A percentile compares a stretch with the other conserved stretches of the same genome.
These are phyloP conservation scores for Gyromitra esculenta DNA, from an alignment of 2,329 filamentous ascomycete species.

Conservation along the genomic window DNA sequence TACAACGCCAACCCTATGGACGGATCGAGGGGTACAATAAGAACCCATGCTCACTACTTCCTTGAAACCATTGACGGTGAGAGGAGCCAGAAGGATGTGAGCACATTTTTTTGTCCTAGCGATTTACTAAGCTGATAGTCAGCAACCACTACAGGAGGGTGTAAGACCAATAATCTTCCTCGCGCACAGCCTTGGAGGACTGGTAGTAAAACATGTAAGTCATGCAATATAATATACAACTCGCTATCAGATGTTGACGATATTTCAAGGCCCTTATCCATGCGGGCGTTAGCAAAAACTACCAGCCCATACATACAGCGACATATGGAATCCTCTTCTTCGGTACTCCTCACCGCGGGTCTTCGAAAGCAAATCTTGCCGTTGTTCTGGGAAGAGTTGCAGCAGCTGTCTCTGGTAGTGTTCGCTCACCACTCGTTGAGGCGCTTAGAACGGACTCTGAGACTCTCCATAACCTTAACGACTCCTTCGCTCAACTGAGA, in stretches of 20 bases:
- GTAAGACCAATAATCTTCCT: conserved; percentile 57
- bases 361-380: conserved; percentile 26
- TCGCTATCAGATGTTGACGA: conserved; percentile 19
- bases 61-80: conserved; percentile 55
- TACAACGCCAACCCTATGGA: conserved; percentile 60
- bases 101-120: background rate
- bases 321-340: conserved; percentile 56
- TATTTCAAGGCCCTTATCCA: conserved; percentile 50
- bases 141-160: conserved; percentile 48
- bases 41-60: conserved; percentile 54
- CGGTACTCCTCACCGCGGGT: conserved; percentile 54
- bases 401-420: background rate
- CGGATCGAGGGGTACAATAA: conserved; percentile 56
- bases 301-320: conserved; percentile 49
- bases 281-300: conserved; percentile 31
- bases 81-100: conserved; percentile 50
- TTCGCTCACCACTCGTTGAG: background rate
- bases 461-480: background rate
- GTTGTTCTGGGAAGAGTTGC: conserved; percentile 10
- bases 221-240: conserved; percentile 1
- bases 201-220: conserved; percentile 58
- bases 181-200: conserved; percentile 58
- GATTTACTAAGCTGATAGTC: conserved; percentile 20
- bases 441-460: conserved; percentile 20
- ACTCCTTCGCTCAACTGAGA: conserved; percentile 11